Evolutionary conservation across 2,329 filamentous ascomycete genomes (phyloP).

Genomic region (Exophiala phaeomuriformis): DNA sequence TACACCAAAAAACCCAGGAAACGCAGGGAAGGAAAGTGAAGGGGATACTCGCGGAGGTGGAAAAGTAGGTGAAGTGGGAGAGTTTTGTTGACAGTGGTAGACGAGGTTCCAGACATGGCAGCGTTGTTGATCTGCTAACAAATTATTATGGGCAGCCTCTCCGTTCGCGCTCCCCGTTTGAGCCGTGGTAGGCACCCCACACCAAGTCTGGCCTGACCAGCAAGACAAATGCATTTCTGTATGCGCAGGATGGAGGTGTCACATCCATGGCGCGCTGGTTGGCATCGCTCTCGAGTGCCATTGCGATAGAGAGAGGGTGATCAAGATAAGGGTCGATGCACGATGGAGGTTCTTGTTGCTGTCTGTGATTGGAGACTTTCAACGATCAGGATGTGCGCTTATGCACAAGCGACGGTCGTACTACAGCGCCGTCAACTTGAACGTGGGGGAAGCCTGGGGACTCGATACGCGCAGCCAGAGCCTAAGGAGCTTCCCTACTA

Average conservation of each 20-base stretch:
- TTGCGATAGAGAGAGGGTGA: neutral
- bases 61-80: neutral
- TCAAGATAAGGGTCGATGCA: slow-evolving; percentile 4
- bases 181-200: no score
- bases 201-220: no score
- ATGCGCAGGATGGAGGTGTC: slow-evolving; percentile 5
- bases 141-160: neutral
- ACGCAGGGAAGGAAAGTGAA: neutral
- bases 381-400: neutral
- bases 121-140: neutral
- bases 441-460: slow-evolving; percentile 4
- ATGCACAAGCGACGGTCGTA: slow-evolving; percentile 1
- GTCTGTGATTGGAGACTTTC: slow-evolving; percentile 8
- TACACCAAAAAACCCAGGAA: neutral
- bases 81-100: neutral
- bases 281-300: slow-evolving; percentile 1
- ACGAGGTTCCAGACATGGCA: neutral
- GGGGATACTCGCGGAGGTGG: neutral
- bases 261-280: neutral
- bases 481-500: neutral
- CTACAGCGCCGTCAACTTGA: neutral
- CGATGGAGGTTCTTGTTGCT: slow-evolving; percentile 1
- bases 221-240: slow-evolving; percentile 6
- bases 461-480: neutral
- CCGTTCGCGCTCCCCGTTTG: no score